These are phyloP conservation scores for Gynochthodes officinalis DNA, from an alignment of 257 asterid species.

Conservation along the genomic window DNA sequence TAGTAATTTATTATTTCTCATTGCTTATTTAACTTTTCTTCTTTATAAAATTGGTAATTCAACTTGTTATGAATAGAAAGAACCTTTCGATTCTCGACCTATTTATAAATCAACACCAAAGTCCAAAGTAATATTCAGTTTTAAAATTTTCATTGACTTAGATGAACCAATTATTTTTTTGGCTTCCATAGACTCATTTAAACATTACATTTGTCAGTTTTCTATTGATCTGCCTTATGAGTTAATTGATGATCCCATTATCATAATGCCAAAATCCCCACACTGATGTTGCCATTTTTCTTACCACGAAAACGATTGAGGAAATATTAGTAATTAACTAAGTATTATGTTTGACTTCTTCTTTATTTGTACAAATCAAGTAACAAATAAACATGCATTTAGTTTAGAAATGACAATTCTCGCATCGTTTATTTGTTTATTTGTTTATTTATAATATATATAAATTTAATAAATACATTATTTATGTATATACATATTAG, in stretches of 20 bases:
- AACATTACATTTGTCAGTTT: background rate
- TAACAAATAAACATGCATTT: too few species aligned
- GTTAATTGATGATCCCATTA: background rate
- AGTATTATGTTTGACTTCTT: background rate
- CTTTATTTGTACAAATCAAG: background rate
- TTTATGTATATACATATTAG: too few species aligned
- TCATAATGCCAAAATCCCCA: background rate
- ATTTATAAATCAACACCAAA: background rate
- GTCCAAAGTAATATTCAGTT: background rate
- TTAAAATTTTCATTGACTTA: background rate
- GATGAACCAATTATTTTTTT: background rate
- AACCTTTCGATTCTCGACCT: background rate
- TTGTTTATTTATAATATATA: too few species aligned
- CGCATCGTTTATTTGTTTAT: too few species aligned
- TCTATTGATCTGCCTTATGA: too few species aligned
- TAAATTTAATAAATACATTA: too few species aligned
- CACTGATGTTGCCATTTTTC: slow-evolving; percentile 2
- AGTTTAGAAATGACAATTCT: too few species aligned
- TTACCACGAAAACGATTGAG: background rate
- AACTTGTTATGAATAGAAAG: background rate
- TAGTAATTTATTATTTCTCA: too few species aligned
- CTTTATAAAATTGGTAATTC: too few species aligned
- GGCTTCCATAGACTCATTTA: background rate
- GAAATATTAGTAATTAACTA: background rate
- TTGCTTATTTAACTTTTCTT: too few species aligned